Evolutionary conservation across 2,329 filamentous ascomycete genomes (phyloP).

Genomic region (Ophiostoma fasciatum): DNA sequence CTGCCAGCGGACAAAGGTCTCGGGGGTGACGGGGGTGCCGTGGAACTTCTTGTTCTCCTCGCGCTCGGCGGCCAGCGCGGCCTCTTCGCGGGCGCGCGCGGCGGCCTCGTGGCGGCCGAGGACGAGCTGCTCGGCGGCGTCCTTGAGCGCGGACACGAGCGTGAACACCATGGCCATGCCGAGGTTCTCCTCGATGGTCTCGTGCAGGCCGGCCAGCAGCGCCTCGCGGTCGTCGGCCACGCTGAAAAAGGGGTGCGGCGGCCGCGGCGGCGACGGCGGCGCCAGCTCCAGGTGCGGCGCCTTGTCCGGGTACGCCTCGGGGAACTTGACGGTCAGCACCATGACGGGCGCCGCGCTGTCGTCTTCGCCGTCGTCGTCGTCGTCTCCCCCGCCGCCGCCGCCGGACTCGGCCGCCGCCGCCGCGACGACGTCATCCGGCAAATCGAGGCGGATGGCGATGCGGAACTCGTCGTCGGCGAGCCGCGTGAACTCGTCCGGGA

Average conservation of each 20-base stretch:
- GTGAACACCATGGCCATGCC: conserved; percentile 98
- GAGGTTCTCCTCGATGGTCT: conserved; percentile 77
- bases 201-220: conserved; percentile 55
- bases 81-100: conserved; percentile 42
- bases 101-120: conserved; percentile 53
- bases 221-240: conserved; percentile 63
- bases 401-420: conserved; percentile 1
- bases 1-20: conserved; percentile 75
- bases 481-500: conserved; percentile 96
- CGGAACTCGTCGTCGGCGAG: conserved; percentile 82
- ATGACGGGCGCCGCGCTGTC: conserved; percentile 53
- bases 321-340: conserved; percentile 74
- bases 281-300: conserved; percentile 71
- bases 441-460: conserved; percentile 72
- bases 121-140: conserved; percentile 77
- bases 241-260: conserved; percentile 59
- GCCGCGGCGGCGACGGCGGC: conserved; percentile 39
- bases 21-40: conserved; percentile 73
- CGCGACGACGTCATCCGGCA: conserved; percentile 36
- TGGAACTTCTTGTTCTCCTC: conserved; percentile 97
- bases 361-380: conserved; percentile 37
- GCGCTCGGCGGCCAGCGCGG: conserved; percentile 48
- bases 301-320: conserved; percentile 80
- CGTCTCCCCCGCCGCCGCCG: conserved; percentile 35
- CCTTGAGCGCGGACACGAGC: conserved; percentile 73